Conservation (phyloP, 305 asterid genomes). For the Fraxinus albicans region DNA sequence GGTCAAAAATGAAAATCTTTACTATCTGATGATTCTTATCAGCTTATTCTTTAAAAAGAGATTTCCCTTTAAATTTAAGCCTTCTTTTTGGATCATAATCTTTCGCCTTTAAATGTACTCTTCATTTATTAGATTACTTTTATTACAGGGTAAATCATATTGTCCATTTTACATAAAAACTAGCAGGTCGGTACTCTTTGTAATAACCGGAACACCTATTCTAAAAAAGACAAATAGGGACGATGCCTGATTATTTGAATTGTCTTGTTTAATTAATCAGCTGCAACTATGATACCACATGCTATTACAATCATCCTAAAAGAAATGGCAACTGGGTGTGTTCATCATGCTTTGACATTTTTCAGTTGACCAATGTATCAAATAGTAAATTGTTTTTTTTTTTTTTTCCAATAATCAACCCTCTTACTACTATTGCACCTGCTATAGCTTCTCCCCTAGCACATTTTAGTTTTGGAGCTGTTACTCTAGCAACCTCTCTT, state of each 20-base stretch:
- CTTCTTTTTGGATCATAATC: conserved; percentile 9
- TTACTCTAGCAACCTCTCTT: conserved; percentile 63
- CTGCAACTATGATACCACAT: conserved; percentile 76
- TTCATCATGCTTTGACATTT: neutral
- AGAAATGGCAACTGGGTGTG: conserved; percentile 51
- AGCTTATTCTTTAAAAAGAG: no score
- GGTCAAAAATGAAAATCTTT: no score
- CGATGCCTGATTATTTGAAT: neutral
- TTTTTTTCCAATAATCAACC: conserved; percentile 26
- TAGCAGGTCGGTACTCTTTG: conserved; percentile 52
- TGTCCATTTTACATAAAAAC: conserved; percentile 90
- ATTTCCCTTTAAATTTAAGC: neutral
- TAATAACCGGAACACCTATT: neutral
- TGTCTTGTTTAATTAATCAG: conserved; percentile 43
- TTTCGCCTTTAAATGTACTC: neutral
- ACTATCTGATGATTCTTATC: no score
- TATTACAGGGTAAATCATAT: conserved; percentile 46
- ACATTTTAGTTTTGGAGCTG: conserved; percentile 57
- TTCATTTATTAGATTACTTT: neutral
- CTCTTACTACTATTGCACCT: conserved; percentile 46
- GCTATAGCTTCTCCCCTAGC: conserved; percentile 50
- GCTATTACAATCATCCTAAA: conserved; percentile 92
- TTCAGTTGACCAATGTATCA: conserved; percentile 6
- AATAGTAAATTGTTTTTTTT: conserved; percentile 5
- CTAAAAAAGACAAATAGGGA: conserved; percentile 2